These are phyloP conservation scores for Fusarium paranaense DNA, from an alignment of 2,329 filamentous ascomycete species.

Conservation along the genomic window DNA sequence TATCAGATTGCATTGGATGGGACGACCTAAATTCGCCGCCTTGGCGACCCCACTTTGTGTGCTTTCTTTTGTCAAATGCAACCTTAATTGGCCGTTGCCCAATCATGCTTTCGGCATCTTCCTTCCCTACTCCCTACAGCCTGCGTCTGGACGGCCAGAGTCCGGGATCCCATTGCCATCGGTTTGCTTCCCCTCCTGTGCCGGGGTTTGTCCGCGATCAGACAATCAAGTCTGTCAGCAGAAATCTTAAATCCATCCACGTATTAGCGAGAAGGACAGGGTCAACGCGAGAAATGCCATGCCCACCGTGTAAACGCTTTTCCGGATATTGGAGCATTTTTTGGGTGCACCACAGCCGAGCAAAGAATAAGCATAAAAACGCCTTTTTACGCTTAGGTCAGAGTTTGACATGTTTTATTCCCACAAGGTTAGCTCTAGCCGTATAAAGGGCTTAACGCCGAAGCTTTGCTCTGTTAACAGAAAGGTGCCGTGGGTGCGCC, in stretches of 20 bases:
- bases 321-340: not conserved
- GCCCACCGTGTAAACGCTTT: not conserved
- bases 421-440: not conserved
- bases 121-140: not conserved
- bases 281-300: not conserved
- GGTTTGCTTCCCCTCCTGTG: not conserved
- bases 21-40: not conserved
- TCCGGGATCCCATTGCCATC: not conserved
- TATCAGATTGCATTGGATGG: not conserved
- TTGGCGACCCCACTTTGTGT: slow-evolving; percentile 13
- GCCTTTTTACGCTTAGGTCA: slow-evolving; percentile 7
- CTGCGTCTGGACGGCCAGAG: not conserved
- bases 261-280: not conserved
- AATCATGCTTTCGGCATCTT: slow-evolving; percentile 1
- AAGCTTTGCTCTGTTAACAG: not conserved
- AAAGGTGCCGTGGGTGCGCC: not conserved
- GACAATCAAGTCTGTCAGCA: not conserved
- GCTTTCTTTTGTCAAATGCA: slow-evolving; percentile 7
- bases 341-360: not conserved
- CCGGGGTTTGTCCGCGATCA: not conserved
- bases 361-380: slow-evolving; percentile 33
- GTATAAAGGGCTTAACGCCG: not conserved
- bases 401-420: not conserved
- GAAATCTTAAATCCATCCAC: not conserved
- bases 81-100: slow-evolving; percentile 8